Base-by-base conservation (phyloP, 2,329 filamentous ascomycete genomes). In the Delphinella strobiligena region DNA sequence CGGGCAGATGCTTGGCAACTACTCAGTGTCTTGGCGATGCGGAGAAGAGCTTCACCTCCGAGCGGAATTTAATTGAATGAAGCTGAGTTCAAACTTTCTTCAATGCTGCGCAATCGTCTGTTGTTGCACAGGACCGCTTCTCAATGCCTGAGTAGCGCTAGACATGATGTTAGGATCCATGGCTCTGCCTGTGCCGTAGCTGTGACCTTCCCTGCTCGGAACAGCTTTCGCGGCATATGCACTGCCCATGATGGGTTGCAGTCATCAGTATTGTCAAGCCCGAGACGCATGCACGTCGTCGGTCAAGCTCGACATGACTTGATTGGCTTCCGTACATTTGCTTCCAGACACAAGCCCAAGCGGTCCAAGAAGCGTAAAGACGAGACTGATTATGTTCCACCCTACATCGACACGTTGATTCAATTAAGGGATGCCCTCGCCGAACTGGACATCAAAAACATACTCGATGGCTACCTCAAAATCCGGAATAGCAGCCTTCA, bases 351-450 rank as follows among this genome's bases (percentile, higher is more conserved):
- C 27, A 33, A 33, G n/a, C 16, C 31, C 8, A 33, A 17, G 15
- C 16, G n/a, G 14, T 14, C 12, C n/a, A 33, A 33, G 31, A 33
- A 33, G 22, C 22, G 22, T 12, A 27, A 27, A 12, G 22, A 14
- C 3, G 8, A 33, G 16, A 33, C 31, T 14, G 5, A 16, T 10
- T 17, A 17, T 19, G 4, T 35, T 18, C 41, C 41, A n/a, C 14
- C 33, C 8, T 43, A 39, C 8, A 17, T 38, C 1, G 15, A 31
- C 12, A 16, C 32, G n/a, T 19, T 43, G 4, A 15, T 38, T 17
- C 43, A 46, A 16, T 45, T 55, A 8, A 32, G 45, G 4, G 22
- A 49, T 11, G 51, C 49, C 19, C 42, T 54, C 16, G 24, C 40
- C n/a, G 36, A 42, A 4, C 34, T 37, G 12, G 33, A 54, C 16